Evolutionary conservation across 2,329 filamentous ascomycete genomes (phyloP).

Genomic region (Penicillium sp.): DNA sequence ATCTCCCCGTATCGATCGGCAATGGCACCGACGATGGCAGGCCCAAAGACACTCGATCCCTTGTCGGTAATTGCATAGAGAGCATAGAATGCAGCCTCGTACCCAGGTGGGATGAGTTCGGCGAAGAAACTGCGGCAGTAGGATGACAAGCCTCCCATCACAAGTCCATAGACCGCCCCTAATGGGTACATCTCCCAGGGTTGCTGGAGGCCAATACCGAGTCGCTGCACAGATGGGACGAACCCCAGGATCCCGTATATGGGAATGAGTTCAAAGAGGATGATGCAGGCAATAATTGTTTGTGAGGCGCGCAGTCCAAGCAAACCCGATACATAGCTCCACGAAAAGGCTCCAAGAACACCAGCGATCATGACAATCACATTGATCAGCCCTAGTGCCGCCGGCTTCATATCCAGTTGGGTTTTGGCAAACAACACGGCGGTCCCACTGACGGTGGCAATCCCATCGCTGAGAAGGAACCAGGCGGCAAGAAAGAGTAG

Average conservation of each 20-base stretch:
- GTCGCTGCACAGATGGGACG: constrained; percentile 73
- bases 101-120: constrained; percentile 90
- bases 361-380: constrained; percentile 86
- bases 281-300: constrained; percentile 90
- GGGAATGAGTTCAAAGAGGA: constrained; percentile 88
- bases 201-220: constrained; percentile 86
- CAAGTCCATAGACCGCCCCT: constrained; percentile 87
- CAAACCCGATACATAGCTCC: constrained; percentile 75
- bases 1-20: constrained; percentile 84
- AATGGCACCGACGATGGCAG: constrained; percentile 89
- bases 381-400: constrained; percentile 87
- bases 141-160: constrained; percentile 87
- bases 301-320: constrained; percentile 76
- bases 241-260: constrained; percentile 89
- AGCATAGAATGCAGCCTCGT: constrained; percentile 94
- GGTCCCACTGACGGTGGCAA: constrained; percentile 92
- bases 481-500: constrained; percentile 86
- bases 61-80: constrained; percentile 98
- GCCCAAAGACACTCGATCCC: constrained; percentile 89
- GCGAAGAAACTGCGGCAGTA: constrained; percentile 93
- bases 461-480: constrained; percentile 93
- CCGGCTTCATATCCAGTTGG: constrained; percentile 83
- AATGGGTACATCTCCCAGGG: constrained; percentile 97
- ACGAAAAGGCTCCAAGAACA: constrained; percentile 85
- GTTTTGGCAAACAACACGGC: constrained; percentile 97